phyloP scores from a whole-genome alignment of 495 filamentous ascomycete genomes.

The Trichoderma gamsii region DNA sequence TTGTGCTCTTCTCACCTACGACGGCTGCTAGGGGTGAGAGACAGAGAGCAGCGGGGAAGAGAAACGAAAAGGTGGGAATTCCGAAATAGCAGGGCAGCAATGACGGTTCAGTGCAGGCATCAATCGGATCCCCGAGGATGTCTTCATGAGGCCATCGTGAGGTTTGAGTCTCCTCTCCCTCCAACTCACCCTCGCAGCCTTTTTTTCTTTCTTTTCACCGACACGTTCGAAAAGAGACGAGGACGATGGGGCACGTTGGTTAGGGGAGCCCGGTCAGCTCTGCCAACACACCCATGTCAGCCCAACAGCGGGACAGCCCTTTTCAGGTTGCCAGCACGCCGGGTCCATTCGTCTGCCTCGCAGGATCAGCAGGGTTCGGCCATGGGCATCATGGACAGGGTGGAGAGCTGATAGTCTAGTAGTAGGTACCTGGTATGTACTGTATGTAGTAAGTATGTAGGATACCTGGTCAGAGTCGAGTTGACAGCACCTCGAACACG shows the following conservation, averaged over 20 bases:
- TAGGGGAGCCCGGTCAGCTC: conserved; percentile 7
- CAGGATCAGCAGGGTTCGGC: conserved; percentile 13
- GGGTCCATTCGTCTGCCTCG: conserved; percentile 13
- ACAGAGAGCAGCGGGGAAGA: not conserved
- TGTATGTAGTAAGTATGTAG: no score
- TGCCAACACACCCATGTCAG: conserved; percentile 14
- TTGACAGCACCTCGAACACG: conserved; percentile 2
- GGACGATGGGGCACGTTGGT: not conserved
- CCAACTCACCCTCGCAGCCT: not conserved
- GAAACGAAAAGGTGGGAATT: not conserved
- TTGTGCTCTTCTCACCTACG: conserved; percentile 7
- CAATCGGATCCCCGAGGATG: not conserved
- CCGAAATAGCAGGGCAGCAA: not conserved
- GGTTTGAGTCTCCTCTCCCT: not conserved
- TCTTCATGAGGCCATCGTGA: conserved; percentile 8
- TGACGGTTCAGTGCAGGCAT: not conserved
- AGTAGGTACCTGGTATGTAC: not conserved
- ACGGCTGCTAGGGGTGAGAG: not conserved
- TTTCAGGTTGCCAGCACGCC: conserved; percentile 13
- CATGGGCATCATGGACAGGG: not conserved
- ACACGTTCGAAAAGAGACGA: not conserved
- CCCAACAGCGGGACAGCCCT: conserved; percentile 14
- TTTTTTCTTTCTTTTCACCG: not conserved
- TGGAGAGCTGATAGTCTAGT: not conserved
- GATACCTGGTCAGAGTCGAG: not conserved